Percentiles rank a stretch among this genome's conserved stretches.
Evolutionary conservation across 495 filamentous ascomycete species (phyloP).

Genomic region (Durotheca rogersii): DNA sequence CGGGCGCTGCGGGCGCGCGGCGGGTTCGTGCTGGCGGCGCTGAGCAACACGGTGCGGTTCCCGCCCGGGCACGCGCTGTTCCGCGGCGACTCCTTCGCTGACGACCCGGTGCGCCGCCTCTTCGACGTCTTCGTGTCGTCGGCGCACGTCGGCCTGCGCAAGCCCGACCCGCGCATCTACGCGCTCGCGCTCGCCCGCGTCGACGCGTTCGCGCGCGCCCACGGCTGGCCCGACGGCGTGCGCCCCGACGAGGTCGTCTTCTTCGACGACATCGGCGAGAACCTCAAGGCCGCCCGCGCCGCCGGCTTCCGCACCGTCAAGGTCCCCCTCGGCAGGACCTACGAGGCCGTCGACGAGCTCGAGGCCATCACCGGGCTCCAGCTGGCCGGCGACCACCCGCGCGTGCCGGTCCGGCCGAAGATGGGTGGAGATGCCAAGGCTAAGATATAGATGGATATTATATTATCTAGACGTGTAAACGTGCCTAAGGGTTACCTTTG

Average conservation of each 20-base stretch:
- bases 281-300: slow-evolving; percentile 75
- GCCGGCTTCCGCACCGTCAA: slow-evolving; percentile 81
- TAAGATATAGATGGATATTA: slow-evolving; percentile 37
- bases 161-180: slow-evolving; percentile 84
- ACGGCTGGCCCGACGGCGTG: slow-evolving; percentile 55
- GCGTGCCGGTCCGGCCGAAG: slow-evolving; percentile 43
- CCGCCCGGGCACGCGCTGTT: slow-evolving; percentile 63
- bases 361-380: slow-evolving; percentile 53
- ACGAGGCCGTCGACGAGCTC: slow-evolving; percentile 64
- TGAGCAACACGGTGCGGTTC: slow-evolving; percentile 87
- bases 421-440: slow-evolving; percentile 35
- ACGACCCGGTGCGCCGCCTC: slow-evolving; percentile 54
- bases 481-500: no score
- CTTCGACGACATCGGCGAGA: slow-evolving; percentile 94
- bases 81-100: slow-evolving; percentile 36
- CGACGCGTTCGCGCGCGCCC: slow-evolving; percentile 55
- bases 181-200: slow-evolving; percentile 65
- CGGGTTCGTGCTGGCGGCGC: slow-evolving; percentile 71
- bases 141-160: slow-evolving; percentile 84
- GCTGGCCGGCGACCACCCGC: slow-evolving; percentile 48
- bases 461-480: background rate
- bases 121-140: slow-evolving; percentile 85
- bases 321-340: slow-evolving; percentile 73
- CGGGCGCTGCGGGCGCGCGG: slow-evolving; percentile 62
- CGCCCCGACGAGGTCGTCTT: slow-evolving; percentile 74